Evolutionary conservation across 1,284 basidiomycete genomes (phyloP).

Genomic region (Wallemia mellicola): DNA sequence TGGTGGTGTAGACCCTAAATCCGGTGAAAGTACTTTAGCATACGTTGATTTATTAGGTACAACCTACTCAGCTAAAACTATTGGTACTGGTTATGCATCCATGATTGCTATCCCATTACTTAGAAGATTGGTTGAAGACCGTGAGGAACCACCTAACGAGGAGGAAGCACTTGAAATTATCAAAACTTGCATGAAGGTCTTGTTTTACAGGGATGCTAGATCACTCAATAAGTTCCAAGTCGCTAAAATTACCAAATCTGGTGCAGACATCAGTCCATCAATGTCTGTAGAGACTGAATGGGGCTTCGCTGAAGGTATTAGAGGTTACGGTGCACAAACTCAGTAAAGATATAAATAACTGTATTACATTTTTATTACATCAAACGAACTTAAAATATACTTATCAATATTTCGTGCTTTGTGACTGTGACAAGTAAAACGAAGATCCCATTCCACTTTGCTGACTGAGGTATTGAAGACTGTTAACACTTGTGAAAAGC

Average conservation of each 20-base stretch:
- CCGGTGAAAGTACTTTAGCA: neutral
- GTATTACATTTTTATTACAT: neutral
- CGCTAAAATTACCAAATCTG: slow-evolving; percentile 51
- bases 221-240: slow-evolving; percentile 96
- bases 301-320: slow-evolving; percentile 70
- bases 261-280: slow-evolving; percentile 52
- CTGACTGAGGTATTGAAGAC: neutral
- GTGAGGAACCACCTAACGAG: slow-evolving; percentile 40
- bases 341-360: slow-evolving; percentile 19
- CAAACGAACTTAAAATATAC: neutral
- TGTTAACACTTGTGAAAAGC: neutral
- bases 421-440: neutral
- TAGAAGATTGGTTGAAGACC: slow-evolving; percentile 61
- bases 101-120: slow-evolving; percentile 82
- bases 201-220: slow-evolving; percentile 89
- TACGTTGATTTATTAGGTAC: slow-evolving; percentile 94
- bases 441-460: neutral
- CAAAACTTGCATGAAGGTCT: slow-evolving; percentile 64
- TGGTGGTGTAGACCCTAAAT: slow-evolving; percentile 57
- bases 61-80: slow-evolving; percentile 73
- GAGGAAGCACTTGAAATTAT: slow-evolving; percentile 52
- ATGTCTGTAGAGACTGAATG: slow-evolving; percentile 48
- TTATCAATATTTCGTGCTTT: no score
- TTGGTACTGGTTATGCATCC: slow-evolving; percentile 87
- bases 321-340: slow-evolving; percentile 49